Conservation (phyloP, 139 green algal genomes). For the Micractinium conductrix region DNA sequence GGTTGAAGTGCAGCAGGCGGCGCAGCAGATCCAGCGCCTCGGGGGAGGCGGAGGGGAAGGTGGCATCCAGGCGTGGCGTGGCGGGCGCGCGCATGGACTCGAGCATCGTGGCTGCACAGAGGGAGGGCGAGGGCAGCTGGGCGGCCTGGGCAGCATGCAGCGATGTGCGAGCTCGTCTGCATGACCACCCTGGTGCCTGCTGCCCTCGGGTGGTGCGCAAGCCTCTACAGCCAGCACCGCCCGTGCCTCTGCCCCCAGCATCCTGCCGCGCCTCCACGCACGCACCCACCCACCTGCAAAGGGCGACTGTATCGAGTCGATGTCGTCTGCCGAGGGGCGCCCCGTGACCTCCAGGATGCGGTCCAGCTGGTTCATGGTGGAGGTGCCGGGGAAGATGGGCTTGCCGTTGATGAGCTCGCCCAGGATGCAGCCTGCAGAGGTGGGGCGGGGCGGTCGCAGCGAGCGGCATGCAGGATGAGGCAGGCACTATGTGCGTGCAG, state of each 20-base stretch:
- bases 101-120: slow-evolving; percentile 85
- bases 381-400: slow-evolving; percentile 93
- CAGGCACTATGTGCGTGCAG: too few relatives aligned
- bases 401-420: slow-evolving; percentile 93
- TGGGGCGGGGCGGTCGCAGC: background rate
- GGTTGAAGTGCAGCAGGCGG: slow-evolving; percentile 84
- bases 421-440: slow-evolving; percentile 90
- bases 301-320: slow-evolving; percentile 86
- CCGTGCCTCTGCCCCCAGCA: background rate
- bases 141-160: background rate
- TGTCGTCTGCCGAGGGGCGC: slow-evolving; percentile 70
- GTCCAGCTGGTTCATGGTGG: slow-evolving; percentile 97
- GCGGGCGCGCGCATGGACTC: slow-evolving; percentile 75
- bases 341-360: slow-evolving; percentile 86
- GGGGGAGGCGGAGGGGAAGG: slow-evolving; percentile 81
- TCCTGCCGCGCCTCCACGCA: background rate
- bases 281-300: slow-evolving; percentile 65
- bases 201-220: too few relatives aligned
- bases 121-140: background rate
- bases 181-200: too few relatives aligned
- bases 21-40: slow-evolving; percentile 89
- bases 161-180: too few relatives aligned
- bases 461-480: too few relatives aligned
- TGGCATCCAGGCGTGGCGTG: slow-evolving; percentile 61
- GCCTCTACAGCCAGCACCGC: background rate